Base-by-base conservation (phyloP, 202 grass and related monocot genomes). In the Cymbopogon flexuosus region DNA sequence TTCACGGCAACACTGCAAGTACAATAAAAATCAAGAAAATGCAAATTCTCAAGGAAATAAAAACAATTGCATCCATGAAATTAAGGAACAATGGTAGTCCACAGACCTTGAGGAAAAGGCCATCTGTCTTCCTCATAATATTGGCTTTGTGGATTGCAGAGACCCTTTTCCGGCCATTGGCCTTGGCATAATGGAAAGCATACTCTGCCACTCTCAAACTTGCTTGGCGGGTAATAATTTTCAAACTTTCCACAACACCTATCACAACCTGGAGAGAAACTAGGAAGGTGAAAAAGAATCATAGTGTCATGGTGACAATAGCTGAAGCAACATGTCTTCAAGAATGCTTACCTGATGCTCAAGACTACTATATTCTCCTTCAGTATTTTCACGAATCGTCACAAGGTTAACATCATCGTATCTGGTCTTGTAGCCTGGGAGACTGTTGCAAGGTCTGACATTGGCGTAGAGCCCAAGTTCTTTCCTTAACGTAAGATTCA, bases 91-190 rank as follows among this genome's bases (percentile, higher is more conserved):
- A 19, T 23, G 5, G 4, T 58, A 73, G 78, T 3, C 21, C 56
- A 62, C 56, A 79, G 74, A 98, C 96, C 96, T 91, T 98, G 65
- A 98, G 95, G 65, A 98, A 98, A 84, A 98, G 90, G 22, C 92
- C 95, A 11, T 98, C 95, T 29, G 95, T 98, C 83, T 98, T 95
- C 86, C 92, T 92, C 95, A 98, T 95, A 46, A 98, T 98, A 72
- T 98, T 98, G 49, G 95, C 95, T 79, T 98, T 98, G 85, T 98
- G 95, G 79, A 98, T 98, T 1, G 95, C 92, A 61, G 95, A 94
- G 6, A 98, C 92, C 76, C 95, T 93, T 43, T 98, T 75, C 37
- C 92, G 88, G 7, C 90, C 86, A 59, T 98, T 98, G 37, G 86
- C 54, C 81, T 93, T 91, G 31, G 95, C 95, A 77, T 98, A 95